Conservation (phyloP, 225 moss, liverwort and hornwort genomes). For the Lunularia cruciata region DNA sequence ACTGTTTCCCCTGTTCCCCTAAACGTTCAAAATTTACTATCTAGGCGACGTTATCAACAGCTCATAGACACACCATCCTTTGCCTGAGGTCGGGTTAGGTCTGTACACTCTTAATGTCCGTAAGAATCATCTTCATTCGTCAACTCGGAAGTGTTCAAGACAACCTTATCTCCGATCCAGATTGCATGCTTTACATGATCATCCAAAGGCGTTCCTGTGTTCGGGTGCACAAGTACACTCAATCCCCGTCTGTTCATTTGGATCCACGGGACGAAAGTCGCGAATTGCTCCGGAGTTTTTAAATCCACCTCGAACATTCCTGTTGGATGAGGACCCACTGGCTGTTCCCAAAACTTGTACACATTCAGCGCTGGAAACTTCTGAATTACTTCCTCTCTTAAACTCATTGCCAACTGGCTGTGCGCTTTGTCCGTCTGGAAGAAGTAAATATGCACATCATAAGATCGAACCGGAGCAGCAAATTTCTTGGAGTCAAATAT, state of each 20-base stretch:
- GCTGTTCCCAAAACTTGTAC: constrained; percentile 40
- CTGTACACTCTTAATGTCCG: too few relatives aligned
- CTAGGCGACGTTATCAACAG: too few relatives aligned
- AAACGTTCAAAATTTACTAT: too few relatives aligned
- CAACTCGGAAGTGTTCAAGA: constrained; percentile 16
- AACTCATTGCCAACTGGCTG: constrained; percentile 2
- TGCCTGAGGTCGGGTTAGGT: too few relatives aligned
- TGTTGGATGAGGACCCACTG: constrained; percentile 43
- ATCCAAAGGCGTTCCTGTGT: constrained; percentile 26
- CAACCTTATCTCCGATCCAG: constrained; percentile 43
- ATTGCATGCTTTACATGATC: constrained; percentile 32
- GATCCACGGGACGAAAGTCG: constrained; percentile 44
- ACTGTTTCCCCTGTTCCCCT: too few relatives aligned
- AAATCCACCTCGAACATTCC: constrained; percentile 51
- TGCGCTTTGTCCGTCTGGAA: constrained; percentile 29
- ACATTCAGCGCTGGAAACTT: constrained; percentile 42
- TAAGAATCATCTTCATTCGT: background rate
- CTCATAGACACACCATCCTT: too few relatives aligned
- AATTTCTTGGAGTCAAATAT: constrained; percentile 2
- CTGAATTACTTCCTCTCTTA: constrained; percentile 26
- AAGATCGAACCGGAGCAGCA: constrained; percentile 15
- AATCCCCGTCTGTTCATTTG: constrained; percentile 33
- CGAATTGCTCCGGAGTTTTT: constrained; percentile 35
- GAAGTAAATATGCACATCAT: constrained; percentile 50
- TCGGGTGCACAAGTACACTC: constrained; percentile 46